Base-by-base conservation (phyloP, 2,329 filamentous ascomycete genomes). In the Sporothrix dimorphospora region DNA sequence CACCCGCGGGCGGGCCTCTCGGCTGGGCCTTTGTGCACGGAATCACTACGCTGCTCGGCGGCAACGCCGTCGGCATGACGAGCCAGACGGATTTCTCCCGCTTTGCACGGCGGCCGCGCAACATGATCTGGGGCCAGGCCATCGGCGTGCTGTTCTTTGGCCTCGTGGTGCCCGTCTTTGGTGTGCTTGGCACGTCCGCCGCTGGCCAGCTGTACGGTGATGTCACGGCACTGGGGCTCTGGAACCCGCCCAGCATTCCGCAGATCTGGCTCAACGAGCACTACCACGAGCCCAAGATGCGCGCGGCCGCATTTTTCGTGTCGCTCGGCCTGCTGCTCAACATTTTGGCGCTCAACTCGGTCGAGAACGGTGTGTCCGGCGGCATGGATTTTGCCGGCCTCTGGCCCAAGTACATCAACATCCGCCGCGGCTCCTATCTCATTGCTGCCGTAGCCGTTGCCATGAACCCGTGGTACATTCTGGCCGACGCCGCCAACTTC, bases 301-400 rank as follows among this genome's bases (percentile, higher is more conserved):
- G 85, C 6, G 83, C 84, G 1, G 83, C 79, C 0, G 81, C 81
- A 4, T 84, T 85, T 76, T 85, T 86, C 75, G 82, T 81, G 27
- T 82, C 81, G 2, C 75, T 82, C 11, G 83, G 82, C 0, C 77
- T 85, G 3, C 80, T 85, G 2, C 78, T 83, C 1, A 83, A 80
- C 21, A 84, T 86, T 73, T 78, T 86, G 19, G 83, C 81, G 2
- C 81, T 85, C 75, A 81, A 83, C 74, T 79, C 80, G 16, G 80
- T 85, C 45, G 79, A 84, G 66, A 88, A 87, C 74, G 81, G 81
- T 1, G 82, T 86, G 74, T 83, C 83, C 0, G 81, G 82, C 3
- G 87, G 86, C 5, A 87, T 89, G 81, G 87, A 89, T 75, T 79
- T 88, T 70, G 83, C 86, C 0, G 85, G 83, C 0, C 78, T 88